A percentile compares a stretch with the other conserved stretches of the same genome.
These are phyloP conservation scores for Aspergillus coremiiformis DNA, from an alignment of 495 filamentous ascomycete species.

Conservation along the genomic window DNA sequence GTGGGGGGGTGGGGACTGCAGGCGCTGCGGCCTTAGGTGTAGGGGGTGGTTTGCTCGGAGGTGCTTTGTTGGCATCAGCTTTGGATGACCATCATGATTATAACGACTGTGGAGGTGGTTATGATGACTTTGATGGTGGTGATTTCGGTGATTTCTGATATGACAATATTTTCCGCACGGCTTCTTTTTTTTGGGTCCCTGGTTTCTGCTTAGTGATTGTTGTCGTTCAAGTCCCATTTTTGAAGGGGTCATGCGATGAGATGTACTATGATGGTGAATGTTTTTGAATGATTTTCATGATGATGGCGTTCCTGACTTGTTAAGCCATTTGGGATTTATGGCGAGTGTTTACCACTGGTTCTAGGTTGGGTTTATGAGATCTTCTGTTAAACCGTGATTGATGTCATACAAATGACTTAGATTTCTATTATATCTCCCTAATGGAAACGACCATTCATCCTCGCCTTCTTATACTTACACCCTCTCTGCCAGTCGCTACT, in stretches of 20 bases:
- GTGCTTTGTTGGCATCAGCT: slow-evolving; percentile 57
- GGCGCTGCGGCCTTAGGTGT: slow-evolving; percentile 70
- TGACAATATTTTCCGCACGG: not conserved
- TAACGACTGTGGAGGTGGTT: slow-evolving; percentile 30
- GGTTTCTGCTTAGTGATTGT: too few species aligned
- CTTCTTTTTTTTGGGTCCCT: too few species aligned
- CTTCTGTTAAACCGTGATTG: not conserved
- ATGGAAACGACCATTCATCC: slow-evolving; percentile 11
- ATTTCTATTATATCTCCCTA: not conserved
- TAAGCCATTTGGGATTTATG: not conserved
- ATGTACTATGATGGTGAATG: not conserved
- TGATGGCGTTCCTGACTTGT: not conserved
- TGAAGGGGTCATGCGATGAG: not conserved
- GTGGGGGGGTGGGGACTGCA: slow-evolving; percentile 54
- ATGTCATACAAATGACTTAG: not conserved
- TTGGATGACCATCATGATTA: slow-evolving; percentile 50
- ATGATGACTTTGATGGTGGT: slow-evolving; percentile 40
- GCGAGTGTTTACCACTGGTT: not conserved
- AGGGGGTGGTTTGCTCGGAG: slow-evolving; percentile 70
- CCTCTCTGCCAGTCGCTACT: slow-evolving; percentile 31
- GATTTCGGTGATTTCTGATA: slow-evolving; percentile 3
- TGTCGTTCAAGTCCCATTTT: too few species aligned
- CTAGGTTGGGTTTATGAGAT: not conserved
- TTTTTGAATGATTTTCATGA: not conserved
- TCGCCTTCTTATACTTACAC: slow-evolving; percentile 29